These are phyloP conservation scores for Podospora appendiculata DNA, from an alignment of 495 filamentous ascomycete genomes.

Conservation along the genomic window DNA sequence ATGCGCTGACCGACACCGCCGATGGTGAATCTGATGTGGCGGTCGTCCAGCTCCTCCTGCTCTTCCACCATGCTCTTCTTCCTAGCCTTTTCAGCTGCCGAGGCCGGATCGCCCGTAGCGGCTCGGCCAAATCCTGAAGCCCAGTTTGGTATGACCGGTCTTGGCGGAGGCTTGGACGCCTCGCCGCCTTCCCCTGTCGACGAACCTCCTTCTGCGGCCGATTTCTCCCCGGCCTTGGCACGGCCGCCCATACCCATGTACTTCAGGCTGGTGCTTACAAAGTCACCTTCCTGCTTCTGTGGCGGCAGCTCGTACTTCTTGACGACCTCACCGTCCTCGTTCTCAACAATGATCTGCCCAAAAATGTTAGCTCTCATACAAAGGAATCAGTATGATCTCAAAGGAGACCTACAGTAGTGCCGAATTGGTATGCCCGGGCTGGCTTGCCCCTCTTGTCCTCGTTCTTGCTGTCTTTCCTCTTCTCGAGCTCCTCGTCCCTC, in stretches of 20 bases:
- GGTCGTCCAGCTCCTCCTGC: conserved; percentile 59
- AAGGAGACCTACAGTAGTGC: conserved; percentile 56
- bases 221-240: conserved; percentile 29
- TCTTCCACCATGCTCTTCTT: conserved; percentile 39
- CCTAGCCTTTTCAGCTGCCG: conserved; percentile 17
- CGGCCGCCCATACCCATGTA: conserved; percentile 40
- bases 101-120: conserved; percentile 30
- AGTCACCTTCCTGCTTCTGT: conserved; percentile 27
- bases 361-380: conserved; percentile 10
- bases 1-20: conserved; percentile 62
- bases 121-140: conserved; percentile 48
- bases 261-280: conserved; percentile 37
- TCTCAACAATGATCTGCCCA: conserved; percentile 81
- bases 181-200: conserved; percentile 11
- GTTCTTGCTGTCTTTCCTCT: conserved; percentile 51
- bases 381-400: background rate
- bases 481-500: conserved; percentile 50
- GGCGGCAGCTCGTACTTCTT: conserved; percentile 88
- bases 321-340: conserved; percentile 94
- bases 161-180: conserved; percentile 2
- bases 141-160: conserved; percentile 12
- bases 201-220: conserved; percentile 12
- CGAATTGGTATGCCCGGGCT: conserved; percentile 90
- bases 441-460: conserved; percentile 43
- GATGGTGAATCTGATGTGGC: conserved; percentile 82